Percentiles rank a stretch among this genome's conserved stretches.
phyloP scores from a whole-genome alignment of 176 grass and related monocot species.

The Ensete glaucum region DNA sequence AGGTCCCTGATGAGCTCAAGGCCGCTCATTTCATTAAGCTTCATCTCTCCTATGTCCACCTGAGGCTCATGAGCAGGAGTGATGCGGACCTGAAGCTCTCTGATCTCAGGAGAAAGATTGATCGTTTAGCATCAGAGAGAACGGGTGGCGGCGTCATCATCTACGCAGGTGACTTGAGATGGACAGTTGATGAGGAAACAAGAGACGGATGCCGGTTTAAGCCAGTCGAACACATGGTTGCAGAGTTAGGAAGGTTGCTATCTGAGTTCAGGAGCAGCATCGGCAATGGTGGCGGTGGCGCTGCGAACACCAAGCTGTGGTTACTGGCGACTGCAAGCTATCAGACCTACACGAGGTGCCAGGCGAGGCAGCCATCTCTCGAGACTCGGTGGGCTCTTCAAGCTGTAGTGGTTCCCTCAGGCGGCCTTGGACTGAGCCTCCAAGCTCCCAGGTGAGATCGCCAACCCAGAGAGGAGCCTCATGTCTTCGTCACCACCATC shows the following conservation, averaged over 20 bases:
- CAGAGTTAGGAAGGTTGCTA: constrained; percentile 52
- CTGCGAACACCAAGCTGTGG: constrained; percentile 33
- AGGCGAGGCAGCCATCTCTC: constrained; percentile 38
- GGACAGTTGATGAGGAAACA: constrained; percentile 50
- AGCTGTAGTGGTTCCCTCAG: constrained; percentile 58
- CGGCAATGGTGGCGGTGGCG: not conserved
- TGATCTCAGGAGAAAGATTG: constrained; percentile 54
- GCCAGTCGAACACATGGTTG: constrained; percentile 56
- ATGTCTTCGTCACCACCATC: too few relatives aligned
- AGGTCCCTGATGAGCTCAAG: constrained; percentile 57
- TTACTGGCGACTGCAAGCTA: constrained; percentile 63
- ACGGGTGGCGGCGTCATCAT: constrained; percentile 40
- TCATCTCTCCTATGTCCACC: constrained; percentile 65
- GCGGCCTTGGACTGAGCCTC: constrained; percentile 42
- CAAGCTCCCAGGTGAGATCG: constrained; percentile 47
- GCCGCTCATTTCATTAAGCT: constrained; percentile 54
- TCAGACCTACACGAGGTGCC: constrained; percentile 80
- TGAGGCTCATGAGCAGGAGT: constrained; percentile 53
- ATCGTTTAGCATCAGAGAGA: constrained; percentile 23
- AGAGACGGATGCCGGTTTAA: constrained; percentile 24
- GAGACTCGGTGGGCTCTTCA: constrained; percentile 59
- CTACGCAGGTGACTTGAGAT: constrained; percentile 67
- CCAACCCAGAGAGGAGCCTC: constrained; percentile 3
- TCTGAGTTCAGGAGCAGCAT: constrained; percentile 4
- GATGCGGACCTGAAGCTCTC: constrained; percentile 47